Conservation (phyloP, 768 basidiomycete species). For the Lactarius hatsudake region DNA sequence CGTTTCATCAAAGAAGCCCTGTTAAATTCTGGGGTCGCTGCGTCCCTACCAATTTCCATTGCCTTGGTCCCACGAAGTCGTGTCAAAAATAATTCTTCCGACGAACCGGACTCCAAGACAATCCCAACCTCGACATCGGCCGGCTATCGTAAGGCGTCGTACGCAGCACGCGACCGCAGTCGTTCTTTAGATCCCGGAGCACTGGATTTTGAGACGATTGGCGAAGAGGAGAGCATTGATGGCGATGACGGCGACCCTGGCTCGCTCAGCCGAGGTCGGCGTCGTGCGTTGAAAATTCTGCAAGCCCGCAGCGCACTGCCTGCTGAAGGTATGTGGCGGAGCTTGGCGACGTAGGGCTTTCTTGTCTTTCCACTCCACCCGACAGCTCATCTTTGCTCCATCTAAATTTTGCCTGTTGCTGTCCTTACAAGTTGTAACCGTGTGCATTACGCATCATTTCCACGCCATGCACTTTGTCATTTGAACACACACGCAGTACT, state of each 20-base stretch:
- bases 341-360: conserved; percentile 48
- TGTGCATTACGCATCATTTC: conserved; percentile 9
- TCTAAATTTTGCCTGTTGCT: conserved; percentile 34
- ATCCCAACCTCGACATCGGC: conserved; percentile 33
- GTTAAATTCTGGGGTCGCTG: conserved; percentile 35
- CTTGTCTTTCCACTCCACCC: conserved; percentile 11
- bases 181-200: conserved; percentile 68
- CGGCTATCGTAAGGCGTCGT: conserved; percentile 50
- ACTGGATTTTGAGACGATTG: conserved; percentile 55
- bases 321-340: conserved; percentile 77
- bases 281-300: conserved; percentile 64
- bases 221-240: conserved; percentile 42
- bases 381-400: conserved; percentile 31
- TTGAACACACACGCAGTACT: conserved; percentile 20
- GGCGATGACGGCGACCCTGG: conserved; percentile 35
- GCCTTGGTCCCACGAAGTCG: conserved; percentile 34
- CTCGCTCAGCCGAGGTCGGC: conserved; percentile 46
- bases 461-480: neutral
- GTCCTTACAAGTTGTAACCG: conserved; percentile 6
- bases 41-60: conserved; percentile 67
- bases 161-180: conserved; percentile 64
- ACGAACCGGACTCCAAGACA: conserved; percentile 8
- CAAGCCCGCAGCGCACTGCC: conserved; percentile 68
- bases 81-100: neutral
- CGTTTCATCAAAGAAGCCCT: conserved; percentile 1